A percentile compares a stretch with the other conserved stretches of the same genome.
These are phyloP conservation scores for Nakazawaea ernobii DNA, from an alignment of 805 yeast species.

Conservation along the genomic window DNA sequence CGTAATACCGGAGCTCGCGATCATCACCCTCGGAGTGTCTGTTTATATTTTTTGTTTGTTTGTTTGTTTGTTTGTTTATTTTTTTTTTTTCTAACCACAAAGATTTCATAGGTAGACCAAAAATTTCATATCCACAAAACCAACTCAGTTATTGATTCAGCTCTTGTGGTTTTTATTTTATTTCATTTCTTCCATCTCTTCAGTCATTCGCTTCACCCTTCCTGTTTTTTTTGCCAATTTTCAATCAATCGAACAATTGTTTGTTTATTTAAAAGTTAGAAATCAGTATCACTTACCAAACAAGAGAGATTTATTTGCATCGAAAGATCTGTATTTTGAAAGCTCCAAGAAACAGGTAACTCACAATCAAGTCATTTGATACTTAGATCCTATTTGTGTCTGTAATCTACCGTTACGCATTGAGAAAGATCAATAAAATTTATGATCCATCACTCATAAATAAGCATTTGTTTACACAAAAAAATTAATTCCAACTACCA, in stretches of 20 bases:
- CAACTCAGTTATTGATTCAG: not conserved
- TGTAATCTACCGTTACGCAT: not conserved
- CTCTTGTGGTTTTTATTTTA: too few relatives aligned
- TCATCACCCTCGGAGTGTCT: not conserved
- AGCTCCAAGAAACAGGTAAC: too few relatives aligned
- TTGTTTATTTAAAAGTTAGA: too few relatives aligned
- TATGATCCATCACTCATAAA: constrained; percentile 1
- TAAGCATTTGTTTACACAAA: not conserved
- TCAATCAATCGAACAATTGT: too few relatives aligned
- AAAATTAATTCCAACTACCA: not conserved
- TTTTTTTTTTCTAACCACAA: not conserved
- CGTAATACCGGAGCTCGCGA: not conserved
- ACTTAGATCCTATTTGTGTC: not conserved
- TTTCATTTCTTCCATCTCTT: too few relatives aligned
- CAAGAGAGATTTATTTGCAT: too few relatives aligned
- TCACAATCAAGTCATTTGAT: too few relatives aligned
- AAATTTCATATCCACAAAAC: not conserved
- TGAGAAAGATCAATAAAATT: not conserved
- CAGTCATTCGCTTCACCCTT: too few relatives aligned
- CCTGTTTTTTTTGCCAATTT: too few relatives aligned
- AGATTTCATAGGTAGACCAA: not conserved
- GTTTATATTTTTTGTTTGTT: not conserved
- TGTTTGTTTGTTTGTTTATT: not conserved
- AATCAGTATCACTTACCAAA: too few relatives aligned
- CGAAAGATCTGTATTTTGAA: too few relatives aligned